Base-by-base conservation (phyloP, 2,329 filamentous ascomycete species). In the Sporothrix schenckii region DNA sequence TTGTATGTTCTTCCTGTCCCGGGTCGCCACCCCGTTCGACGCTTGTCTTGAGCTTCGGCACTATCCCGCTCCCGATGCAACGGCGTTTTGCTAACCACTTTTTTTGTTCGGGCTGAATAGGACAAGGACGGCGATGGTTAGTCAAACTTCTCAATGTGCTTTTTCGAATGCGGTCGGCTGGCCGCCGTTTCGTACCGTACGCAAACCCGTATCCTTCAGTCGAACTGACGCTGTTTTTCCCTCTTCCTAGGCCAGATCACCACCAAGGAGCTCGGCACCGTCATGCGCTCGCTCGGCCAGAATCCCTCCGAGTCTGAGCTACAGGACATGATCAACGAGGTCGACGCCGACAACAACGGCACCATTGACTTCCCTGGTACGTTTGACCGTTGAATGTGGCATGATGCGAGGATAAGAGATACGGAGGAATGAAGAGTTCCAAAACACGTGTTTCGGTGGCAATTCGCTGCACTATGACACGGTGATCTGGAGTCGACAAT, bases 321-420 rank as follows among this genome's bases (percentile, higher is more conserved):
- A 75, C 92, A 95, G 83, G 92, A 95, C 79, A 95, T 95, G 92
- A 95, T 95, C 84, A 94, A 95, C 83, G 92, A 95, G 84, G 92
- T 95, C 74, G 92, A 95, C 78, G 92, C 92, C 77, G 92, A 95
- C 84, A 95, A 94, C 87, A 95, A 94, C 79, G 92, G 92, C 82
- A 95, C 92, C 76, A 95, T 95, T 78, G 92, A 95, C 80, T 95
- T 95, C 81, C 92, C 92, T 78, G 92, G 92, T 94, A 87, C 76
- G 87, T 75, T 49, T 24, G 53, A 24, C 53, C 16, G 53, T 34
- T 39, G 27, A 13, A 34, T 49, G 27, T 56, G 53, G 27, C 53
- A 27, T 34, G 27, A 56, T 56, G 19, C 30, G 53, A 14, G 53
- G 24, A 56, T 56, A 54, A 27, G 52, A 7, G 52, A 56, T 56